phyloP scores from a whole-genome alignment of 208 protist genomes.

The Balamuthia mandrillaris region DNA sequence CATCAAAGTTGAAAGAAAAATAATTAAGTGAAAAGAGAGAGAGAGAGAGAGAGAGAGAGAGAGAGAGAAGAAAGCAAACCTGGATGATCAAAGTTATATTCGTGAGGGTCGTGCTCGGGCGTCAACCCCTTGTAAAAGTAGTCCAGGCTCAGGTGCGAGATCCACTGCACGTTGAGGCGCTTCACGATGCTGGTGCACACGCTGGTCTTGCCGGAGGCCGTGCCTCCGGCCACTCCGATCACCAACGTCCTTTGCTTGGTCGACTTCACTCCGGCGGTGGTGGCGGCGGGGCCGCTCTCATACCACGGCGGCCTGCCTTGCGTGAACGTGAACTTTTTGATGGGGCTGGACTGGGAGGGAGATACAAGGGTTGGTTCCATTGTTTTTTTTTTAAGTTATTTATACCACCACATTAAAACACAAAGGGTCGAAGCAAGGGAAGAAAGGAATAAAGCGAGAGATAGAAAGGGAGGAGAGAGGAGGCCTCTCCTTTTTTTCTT shows the following conservation, averaged over 20 bases:
- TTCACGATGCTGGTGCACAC: constrained; percentile 65
- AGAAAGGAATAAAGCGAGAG: too few species aligned
- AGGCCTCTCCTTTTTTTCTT: too few species aligned
- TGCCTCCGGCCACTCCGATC: constrained; percentile 79
- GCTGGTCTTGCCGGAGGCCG: constrained; percentile 79
- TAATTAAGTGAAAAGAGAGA: too few species aligned
- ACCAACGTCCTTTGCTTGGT: constrained; percentile 63
- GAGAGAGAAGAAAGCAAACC: too few species aligned
- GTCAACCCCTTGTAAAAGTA: constrained; percentile 72
- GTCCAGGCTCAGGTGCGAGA: constrained; percentile 78
- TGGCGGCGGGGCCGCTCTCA: constrained; percentile 34
- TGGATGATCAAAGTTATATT: constrained; percentile 76
- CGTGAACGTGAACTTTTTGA: too few species aligned
- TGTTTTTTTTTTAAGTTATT: too few species aligned
- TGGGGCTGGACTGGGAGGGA: too few species aligned
- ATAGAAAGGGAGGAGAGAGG: too few species aligned
- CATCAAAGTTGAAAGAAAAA: background rate
- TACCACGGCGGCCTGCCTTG: constrained; percentile 66
- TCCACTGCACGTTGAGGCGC: constrained; percentile 59
- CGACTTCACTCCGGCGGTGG: constrained; percentile 43
- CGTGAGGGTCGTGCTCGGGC: constrained; percentile 17
- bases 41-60: too few species aligned
- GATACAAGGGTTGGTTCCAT: too few species aligned
- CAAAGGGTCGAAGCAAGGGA: too few species aligned
- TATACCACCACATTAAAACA: too few species aligned